Percentiles rank a stretch among this genome's conserved stretches.
phyloP scores from a whole-genome alignment of 1,284 basidiomycete genomes.

The Trametes sp. region DNA sequence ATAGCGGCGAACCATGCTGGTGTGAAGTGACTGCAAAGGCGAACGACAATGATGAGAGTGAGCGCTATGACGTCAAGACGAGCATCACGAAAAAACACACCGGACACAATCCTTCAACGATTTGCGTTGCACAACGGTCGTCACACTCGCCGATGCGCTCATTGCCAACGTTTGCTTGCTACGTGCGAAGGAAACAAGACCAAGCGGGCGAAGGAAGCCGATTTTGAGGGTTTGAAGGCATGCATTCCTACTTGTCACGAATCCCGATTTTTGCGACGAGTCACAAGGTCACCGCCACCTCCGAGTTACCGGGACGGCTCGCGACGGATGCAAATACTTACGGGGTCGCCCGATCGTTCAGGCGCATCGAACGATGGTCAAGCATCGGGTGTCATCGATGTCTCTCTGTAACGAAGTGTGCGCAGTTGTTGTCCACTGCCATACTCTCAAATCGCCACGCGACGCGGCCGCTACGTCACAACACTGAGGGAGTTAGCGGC shows the following conservation, averaged over 20 bases:
- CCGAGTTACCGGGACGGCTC: neutral
- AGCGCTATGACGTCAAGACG: neutral
- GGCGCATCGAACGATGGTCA: neutral
- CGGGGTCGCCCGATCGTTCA: neutral
- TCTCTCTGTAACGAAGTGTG: neutral
- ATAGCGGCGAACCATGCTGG: constrained; percentile 55
- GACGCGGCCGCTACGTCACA: neutral
- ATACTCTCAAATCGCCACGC: too few species aligned
- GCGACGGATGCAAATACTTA: neutral
- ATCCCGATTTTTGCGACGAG: neutral
- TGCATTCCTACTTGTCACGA: neutral
- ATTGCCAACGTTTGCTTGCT: neutral
- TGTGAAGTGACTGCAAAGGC: constrained; percentile 48
- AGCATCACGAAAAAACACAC: constrained; percentile 13
- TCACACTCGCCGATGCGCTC: neutral
- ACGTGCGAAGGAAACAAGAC: neutral
- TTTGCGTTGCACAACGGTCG: constrained; percentile 4
- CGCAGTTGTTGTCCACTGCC: too few species aligned
- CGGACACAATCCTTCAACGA: constrained; percentile 31
- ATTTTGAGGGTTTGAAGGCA: neutral
- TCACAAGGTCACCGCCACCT: constrained; percentile 19
- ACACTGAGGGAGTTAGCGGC: neutral
- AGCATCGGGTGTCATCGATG: neutral
- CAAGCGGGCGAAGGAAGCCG: neutral
- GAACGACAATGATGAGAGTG: neutral